Conservation (phyloP, 768 basidiomycete genomes). For the Baorangia bicolor region DNA sequence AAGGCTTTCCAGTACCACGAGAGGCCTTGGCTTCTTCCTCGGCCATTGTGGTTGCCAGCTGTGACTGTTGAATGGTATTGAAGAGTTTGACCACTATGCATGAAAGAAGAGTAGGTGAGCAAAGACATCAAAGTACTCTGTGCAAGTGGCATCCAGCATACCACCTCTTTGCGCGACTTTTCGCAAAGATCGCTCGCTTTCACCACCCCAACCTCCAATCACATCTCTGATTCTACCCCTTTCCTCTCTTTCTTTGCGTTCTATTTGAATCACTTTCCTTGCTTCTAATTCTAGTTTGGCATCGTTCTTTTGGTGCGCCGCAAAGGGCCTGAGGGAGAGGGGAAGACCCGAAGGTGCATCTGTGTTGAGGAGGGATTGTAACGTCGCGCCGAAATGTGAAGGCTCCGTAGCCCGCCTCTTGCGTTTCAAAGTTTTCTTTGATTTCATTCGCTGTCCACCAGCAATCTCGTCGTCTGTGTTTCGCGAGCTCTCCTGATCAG, state of each 20-base stretch:
- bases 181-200: slow-evolving; percentile 70
- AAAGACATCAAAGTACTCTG: not conserved
- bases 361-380: slow-evolving; percentile 71
- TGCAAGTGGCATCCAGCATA: slow-evolving; percentile 31
- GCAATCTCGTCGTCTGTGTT: slow-evolving; percentile 69
- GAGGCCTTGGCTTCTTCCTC: slow-evolving; percentile 58
- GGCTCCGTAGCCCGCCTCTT: slow-evolving; percentile 79
- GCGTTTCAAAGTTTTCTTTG: slow-evolving; percentile 77
- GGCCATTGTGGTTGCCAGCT: slow-evolving; percentile 50
- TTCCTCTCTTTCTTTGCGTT: slow-evolving; percentile 74
- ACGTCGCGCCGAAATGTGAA: slow-evolving; percentile 69
- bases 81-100: slow-evolving; percentile 76
- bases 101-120: not conserved
- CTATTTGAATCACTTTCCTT: slow-evolving; percentile 66
- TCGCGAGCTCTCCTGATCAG: slow-evolving; percentile 29
- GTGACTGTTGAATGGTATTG: slow-evolving; percentile 83
- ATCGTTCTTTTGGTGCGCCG: slow-evolving; percentile 65
- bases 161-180: slow-evolving; percentile 88
- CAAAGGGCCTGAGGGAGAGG: slow-evolving; percentile 76
- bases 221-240: slow-evolving; percentile 63
- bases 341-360: slow-evolving; percentile 68
- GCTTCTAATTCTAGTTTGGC: slow-evolving; percentile 74
- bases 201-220: slow-evolving; percentile 88
- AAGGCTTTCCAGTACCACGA: slow-evolving; percentile 72
- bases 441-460: slow-evolving; percentile 55